These are phyloP conservation scores for Yamagishiella unicocca DNA, from an alignment of 139 green algal species.

Conservation along the genomic window DNA sequence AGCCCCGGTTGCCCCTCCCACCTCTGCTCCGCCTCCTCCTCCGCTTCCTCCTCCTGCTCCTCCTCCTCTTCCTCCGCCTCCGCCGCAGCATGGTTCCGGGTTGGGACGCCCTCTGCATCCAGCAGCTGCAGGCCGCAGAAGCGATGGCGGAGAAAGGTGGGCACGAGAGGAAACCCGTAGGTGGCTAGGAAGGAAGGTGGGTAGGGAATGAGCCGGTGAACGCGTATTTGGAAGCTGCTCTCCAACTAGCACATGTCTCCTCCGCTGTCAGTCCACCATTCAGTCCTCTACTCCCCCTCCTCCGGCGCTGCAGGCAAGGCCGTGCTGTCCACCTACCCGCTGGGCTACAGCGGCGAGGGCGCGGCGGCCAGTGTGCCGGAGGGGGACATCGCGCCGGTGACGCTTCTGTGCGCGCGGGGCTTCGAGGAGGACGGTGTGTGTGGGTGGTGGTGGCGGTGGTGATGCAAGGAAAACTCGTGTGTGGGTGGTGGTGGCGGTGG, in stretches of 20 bases:
- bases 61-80: not conserved
- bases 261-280: too few relatives aligned
- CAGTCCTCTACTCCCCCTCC: too few relatives aligned
- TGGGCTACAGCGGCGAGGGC: constrained; percentile 71
- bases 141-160: not conserved
- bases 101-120: constrained; percentile 63
- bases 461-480: not conserved
- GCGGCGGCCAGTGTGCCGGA: constrained; percentile 47
- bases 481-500: not conserved
- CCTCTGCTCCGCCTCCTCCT: too few relatives aligned
- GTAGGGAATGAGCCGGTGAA: too few relatives aligned
- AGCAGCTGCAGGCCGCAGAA: constrained; percentile 61
- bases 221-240: too few relatives aligned
- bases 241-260: too few relatives aligned
- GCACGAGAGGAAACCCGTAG: too few relatives aligned
- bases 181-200: too few relatives aligned
- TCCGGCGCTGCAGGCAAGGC: constrained; percentile 13
- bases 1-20: not conserved
- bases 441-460: not conserved
- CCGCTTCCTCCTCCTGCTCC: too few relatives aligned
- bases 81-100: constrained; percentile 59
- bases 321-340: constrained; percentile 82
- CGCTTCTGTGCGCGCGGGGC: constrained; percentile 70
- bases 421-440: constrained; percentile 62
- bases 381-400: constrained; percentile 46